phyloP scores from a whole-genome alignment of 2,329 filamentous ascomycete species.

The Chalaropsis thielavioides region DNA sequence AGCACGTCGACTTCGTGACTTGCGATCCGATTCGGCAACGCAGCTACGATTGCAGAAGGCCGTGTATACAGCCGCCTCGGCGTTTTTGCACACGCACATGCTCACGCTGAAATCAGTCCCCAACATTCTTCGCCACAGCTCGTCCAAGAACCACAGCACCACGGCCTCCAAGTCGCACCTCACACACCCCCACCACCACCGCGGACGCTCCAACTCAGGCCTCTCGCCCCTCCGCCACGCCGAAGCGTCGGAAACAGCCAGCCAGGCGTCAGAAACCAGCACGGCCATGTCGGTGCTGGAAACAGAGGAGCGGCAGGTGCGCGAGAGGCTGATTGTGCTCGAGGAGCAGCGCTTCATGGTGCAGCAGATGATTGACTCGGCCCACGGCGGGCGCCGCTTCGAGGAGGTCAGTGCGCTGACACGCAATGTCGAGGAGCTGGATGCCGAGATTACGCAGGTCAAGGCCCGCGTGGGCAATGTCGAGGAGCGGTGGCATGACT shows the following conservation, averaged over 20 bases:
- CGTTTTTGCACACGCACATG: conserved; percentile 82
- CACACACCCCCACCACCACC: background rate
- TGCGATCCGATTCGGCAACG: conserved; percentile 56
- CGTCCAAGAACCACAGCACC: background rate
- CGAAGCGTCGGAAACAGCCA: conserved; percentile 34
- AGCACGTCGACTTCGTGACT: conserved; percentile 64
- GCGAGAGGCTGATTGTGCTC: conserved; percentile 66
- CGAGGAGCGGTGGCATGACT: conserved; percentile 31
- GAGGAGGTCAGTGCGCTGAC: conserved; percentile 73
- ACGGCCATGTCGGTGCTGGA: conserved; percentile 42
- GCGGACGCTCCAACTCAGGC: background rate
- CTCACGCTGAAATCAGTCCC: conserved; percentile 67
- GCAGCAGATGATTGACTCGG: conserved; percentile 66
- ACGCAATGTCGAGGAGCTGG: conserved; percentile 69
- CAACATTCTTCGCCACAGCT: conserved; percentile 39
- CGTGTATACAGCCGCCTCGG: conserved; percentile 67
- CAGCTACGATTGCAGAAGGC: conserved; percentile 66
- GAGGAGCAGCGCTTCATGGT: conserved; percentile 90
- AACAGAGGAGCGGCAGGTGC: conserved; percentile 66
- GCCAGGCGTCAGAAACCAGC: conserved; percentile 36
- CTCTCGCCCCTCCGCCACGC: conserved; percentile 32
- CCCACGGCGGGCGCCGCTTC: conserved; percentile 61
- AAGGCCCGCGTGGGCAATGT: conserved; percentile 51
- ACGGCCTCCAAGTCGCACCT: background rate
- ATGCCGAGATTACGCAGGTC: conserved; percentile 57